Evolutionary conservation across 2,329 filamentous ascomycete genomes (phyloP), one percentile per base, ranked within the genome.

Genomic region (Scedosporium apiospermum): DNA sequence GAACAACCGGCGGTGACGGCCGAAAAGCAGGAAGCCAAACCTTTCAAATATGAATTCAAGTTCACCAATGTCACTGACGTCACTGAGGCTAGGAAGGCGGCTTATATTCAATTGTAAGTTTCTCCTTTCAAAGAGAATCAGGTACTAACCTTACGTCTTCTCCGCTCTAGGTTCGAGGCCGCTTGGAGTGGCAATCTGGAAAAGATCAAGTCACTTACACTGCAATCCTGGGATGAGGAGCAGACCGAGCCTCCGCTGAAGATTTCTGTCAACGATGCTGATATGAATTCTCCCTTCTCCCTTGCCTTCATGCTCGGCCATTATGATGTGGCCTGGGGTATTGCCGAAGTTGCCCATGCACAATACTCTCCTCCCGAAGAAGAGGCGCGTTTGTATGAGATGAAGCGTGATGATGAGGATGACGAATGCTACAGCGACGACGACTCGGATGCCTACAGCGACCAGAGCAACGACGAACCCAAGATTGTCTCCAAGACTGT

Each of bases 171-270:
- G 6, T 89, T 90, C 70, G 85, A 93, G 69, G 89, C 89, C 42
- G 85, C 85, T 4, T 95, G 89, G 89, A 68, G 68, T 4, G 88
- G 87, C n/a, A 83, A 95, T 66, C 66, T 88, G 1, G 77, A 83
- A 1, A 84, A 77, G 3, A 84, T 93, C 72, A 90, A 89, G 69
- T 72, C 75, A 14, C 75, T 90, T 44, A 89, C 87, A 1, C 74
- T 90, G 21, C 74, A 78, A 10, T 74, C 81, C 1, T 89, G 86
- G 83, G 80, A 82, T 12, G 69, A 76, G 4, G 75, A 81, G 5
- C 74, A 80, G 4, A 73, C 80, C 4, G 78, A 86, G 61, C 74
- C 80, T 0, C 88, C 89, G 0, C 76, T 95, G 51, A 80, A 85
- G 65, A 81, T 91, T 62, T 81, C 87, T 0, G 81, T 87, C 1